phyloP scores from a whole-genome alignment of 2,329 filamentous ascomycete species.

The Dactylellina sp. region DNA sequence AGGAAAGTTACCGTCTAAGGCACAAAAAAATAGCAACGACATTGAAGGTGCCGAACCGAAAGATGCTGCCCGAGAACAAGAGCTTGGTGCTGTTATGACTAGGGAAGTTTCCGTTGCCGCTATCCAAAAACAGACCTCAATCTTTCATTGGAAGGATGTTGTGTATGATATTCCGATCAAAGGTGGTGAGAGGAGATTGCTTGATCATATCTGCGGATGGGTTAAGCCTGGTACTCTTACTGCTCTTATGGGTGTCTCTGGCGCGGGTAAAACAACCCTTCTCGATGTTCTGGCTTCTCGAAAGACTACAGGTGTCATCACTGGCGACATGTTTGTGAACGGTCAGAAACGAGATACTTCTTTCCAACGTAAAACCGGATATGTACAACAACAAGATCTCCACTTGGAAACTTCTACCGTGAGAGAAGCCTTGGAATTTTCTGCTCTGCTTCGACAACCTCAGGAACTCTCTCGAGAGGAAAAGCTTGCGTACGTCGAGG shows the following conservation, averaged over 20 bases:
- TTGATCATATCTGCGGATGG: slow-evolving; percentile 75
- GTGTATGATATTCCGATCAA: slow-evolving; percentile 78
- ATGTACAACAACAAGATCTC: slow-evolving; percentile 75
- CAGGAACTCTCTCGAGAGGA: slow-evolving; percentile 70
- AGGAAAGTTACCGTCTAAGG: slow-evolving; percentile 66
- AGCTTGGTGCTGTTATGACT: slow-evolving; percentile 60
- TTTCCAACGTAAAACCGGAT: slow-evolving; percentile 74
- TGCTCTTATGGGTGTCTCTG: slow-evolving; percentile 83
- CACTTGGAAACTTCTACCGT: slow-evolving; percentile 74
- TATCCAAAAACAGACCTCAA: slow-evolving; percentile 75
- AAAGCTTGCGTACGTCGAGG: slow-evolving; percentile 75
- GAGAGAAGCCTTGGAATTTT: slow-evolving; percentile 75
- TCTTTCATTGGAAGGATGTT: slow-evolving; percentile 88
- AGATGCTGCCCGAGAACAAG: slow-evolving; percentile 56
- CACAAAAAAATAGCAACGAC: slow-evolving; percentile 64
- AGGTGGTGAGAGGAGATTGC: slow-evolving; percentile 70
- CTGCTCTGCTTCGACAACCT: slow-evolving; percentile 73
- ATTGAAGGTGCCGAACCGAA: slow-evolving; percentile 63
- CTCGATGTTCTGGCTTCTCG: slow-evolving; percentile 78
- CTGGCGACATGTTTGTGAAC: slow-evolving; percentile 73
- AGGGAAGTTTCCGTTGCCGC: slow-evolving; percentile 61
- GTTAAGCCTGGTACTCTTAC: slow-evolving; percentile 82
- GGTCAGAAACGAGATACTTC: slow-evolving; percentile 70
- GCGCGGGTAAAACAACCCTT: slow-evolving; percentile 88
- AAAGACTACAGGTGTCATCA: slow-evolving; percentile 74